Conservation (phyloP, 805 yeast genomes). For the Sungouiozyma intestinalis region DNA sequence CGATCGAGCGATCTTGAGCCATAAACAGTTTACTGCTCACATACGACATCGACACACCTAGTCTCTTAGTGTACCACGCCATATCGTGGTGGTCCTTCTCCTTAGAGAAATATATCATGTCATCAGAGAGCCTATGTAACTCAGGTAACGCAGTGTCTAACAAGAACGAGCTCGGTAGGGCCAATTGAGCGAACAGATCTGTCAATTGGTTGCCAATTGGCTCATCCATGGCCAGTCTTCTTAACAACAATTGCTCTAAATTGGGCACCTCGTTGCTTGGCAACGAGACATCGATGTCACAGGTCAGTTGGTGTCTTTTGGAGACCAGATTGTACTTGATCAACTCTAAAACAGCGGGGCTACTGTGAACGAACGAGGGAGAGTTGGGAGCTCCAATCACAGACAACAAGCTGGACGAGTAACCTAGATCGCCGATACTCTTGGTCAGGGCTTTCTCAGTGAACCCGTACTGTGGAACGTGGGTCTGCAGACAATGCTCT, state of each 20-base stretch:
- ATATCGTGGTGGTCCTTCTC: conserved; percentile 64
- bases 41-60: conserved; percentile 57
- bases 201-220: conserved; percentile 29
- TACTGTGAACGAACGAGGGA: conserved; percentile 24
- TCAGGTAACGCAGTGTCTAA: conserved; percentile 46
- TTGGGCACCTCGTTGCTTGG: conserved; percentile 18
- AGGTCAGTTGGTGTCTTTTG: conserved; percentile 36
- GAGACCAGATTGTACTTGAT: conserved; percentile 45
- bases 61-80: conserved; percentile 87
- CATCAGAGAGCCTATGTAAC: conserved; percentile 70
- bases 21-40: conserved; percentile 69
- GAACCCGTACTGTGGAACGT: conserved; percentile 26
- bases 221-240: conserved; percentile 37
- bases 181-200: conserved; percentile 43
- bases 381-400: conserved; percentile 25
- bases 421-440: conserved; percentile 20
- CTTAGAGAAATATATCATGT: conserved; percentile 68
- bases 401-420: conserved; percentile 20
- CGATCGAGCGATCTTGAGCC: conserved; percentile 59
- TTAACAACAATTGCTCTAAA: conserved; percentile 35
- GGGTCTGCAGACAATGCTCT: conserved; percentile 17
- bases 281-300: conserved; percentile 26
- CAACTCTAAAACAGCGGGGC: conserved; percentile 35
- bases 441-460: conserved; percentile 24
- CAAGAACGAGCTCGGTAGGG: conserved; percentile 51